Evolutionary conservation across 495 filamentous ascomycete species (phyloP).

Genomic region (Penicillium soppii): DNA sequence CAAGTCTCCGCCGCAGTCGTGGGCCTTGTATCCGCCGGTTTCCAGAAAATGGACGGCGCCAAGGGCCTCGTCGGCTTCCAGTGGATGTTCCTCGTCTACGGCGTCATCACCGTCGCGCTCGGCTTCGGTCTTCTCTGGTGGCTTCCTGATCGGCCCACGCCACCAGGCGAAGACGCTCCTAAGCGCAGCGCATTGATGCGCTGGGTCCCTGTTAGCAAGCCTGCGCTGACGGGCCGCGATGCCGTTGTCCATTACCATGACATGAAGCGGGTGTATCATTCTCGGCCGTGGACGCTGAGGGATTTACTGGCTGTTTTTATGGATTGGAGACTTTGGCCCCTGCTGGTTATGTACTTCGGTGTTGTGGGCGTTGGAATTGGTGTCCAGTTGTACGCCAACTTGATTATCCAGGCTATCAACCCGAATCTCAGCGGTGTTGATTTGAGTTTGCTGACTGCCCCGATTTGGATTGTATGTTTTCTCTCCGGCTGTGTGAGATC

Average conservation of each 20-base stretch:
- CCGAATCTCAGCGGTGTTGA: conserved; percentile 68
- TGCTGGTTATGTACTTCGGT: conserved; percentile 90
- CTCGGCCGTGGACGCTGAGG: conserved; percentile 63
- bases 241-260: conserved; percentile 83
- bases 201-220: conserved; percentile 63
- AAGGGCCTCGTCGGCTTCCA: conserved; percentile 80
- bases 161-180: conserved; percentile 55
- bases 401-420: conserved; percentile 82
- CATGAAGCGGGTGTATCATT: conserved; percentile 74
- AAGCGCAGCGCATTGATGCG: conserved; percentile 45
- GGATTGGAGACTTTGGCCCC: conserved; percentile 85
- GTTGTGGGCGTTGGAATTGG: conserved; percentile 91
- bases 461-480: conserved; percentile 80
- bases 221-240: conserved; percentile 75
- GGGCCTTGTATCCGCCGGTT: conserved; percentile 85
- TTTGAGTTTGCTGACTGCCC: conserved; percentile 79
- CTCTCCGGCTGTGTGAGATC: too few species aligned
- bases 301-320: conserved; percentile 68
- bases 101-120: conserved; percentile 67
- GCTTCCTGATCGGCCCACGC: conserved; percentile 78
- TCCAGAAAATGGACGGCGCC: conserved; percentile 83
- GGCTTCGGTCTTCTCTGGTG: conserved; percentile 80
- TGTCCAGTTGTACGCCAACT: conserved; percentile 78
- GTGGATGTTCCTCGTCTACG: conserved; percentile 95
- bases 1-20: conserved; percentile 90